Percentiles rank a stretch among this genome's conserved stretches.
phyloP scores from a whole-genome alignment of 768 basidiomycete species.

The Fistulinella prunicolor region DNA sequence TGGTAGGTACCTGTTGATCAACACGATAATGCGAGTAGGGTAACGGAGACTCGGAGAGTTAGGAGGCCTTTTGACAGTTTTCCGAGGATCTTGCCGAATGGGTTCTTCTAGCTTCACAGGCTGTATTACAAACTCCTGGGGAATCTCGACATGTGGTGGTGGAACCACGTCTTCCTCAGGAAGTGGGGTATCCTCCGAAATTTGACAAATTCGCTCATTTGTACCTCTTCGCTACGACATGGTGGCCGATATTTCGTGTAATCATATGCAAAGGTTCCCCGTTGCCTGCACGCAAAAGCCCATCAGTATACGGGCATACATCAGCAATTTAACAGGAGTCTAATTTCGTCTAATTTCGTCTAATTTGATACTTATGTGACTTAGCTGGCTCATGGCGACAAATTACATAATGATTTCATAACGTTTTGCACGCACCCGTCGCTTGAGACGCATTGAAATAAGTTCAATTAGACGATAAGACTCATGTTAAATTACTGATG shows the following conservation, averaged over 20 bases:
- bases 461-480: no score
- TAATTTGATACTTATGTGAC: no score
- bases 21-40: slow-evolving; percentile 61
- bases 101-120: slow-evolving; percentile 32
- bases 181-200: slow-evolving; percentile 26
- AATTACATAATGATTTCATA: no score
- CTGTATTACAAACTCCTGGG: slow-evolving; percentile 13
- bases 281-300: slow-evolving; percentile 49
- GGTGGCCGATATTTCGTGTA: slow-evolving; percentile 63
- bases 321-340: no score
- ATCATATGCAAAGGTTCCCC: slow-evolving; percentile 81
- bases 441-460: no score
- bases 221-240: slow-evolving; percentile 45
- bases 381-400: no score
- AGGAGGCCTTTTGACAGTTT: slow-evolving; percentile 28
- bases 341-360: no score
- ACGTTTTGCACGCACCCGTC: no score
- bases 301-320: no score
- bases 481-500: no score
- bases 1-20: slow-evolving; percentile 29
- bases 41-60: slow-evolving; percentile 55
- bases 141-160: not conserved
- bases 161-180: slow-evolving; percentile 6
- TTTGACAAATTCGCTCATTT: slow-evolving; percentile 63
- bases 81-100: slow-evolving; percentile 20